phyloP scores from a whole-genome alignment of 257 asterid genomes.

The Apocynum venetum region DNA sequence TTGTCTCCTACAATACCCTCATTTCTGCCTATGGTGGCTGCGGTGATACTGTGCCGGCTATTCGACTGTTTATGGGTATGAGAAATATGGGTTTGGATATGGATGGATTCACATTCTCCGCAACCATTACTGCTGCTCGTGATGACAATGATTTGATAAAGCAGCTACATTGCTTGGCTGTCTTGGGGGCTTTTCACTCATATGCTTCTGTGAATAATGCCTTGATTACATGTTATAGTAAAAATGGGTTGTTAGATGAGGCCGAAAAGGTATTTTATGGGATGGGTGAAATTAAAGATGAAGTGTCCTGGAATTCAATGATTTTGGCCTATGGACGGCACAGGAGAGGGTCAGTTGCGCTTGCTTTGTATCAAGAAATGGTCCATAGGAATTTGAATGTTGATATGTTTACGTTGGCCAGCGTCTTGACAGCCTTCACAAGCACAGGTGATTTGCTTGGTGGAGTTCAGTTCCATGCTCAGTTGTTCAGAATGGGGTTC shows the following conservation, averaged over 20 bases:
- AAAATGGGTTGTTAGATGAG: slow-evolving; percentile 34
- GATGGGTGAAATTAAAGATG: slow-evolving; percentile 55
- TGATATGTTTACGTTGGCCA: slow-evolving; percentile 72
- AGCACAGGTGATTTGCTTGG: slow-evolving; percentile 60
- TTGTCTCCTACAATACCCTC: slow-evolving; percentile 74
- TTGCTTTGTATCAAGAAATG: slow-evolving; percentile 64
- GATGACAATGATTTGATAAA: slow-evolving; percentile 34
- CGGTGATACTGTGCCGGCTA: slow-evolving; percentile 36
- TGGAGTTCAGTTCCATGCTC: slow-evolving; percentile 67
- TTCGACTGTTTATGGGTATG: slow-evolving; percentile 36
- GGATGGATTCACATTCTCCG: slow-evolving; percentile 66
- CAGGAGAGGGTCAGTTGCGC: slow-evolving; percentile 54
- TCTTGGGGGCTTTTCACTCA: slow-evolving; percentile 42
- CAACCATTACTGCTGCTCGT: slow-evolving; percentile 46
- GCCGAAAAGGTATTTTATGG: slow-evolving; percentile 44
- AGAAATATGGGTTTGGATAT: slow-evolving; percentile 33
- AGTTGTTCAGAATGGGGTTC: slow-evolving; percentile 55
- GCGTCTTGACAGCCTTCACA: slow-evolving; percentile 65
- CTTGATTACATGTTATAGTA: slow-evolving; percentile 51
- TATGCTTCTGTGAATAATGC: slow-evolving; percentile 63
- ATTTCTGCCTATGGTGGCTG: slow-evolving; percentile 69
- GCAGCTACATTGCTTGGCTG: slow-evolving; percentile 50
- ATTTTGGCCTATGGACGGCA: slow-evolving; percentile 65
- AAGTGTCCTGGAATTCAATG: slow-evolving; percentile 87
- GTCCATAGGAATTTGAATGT: slow-evolving; percentile 31